Evolutionary conservation across 2,329 filamentous ascomycete species (phyloP).

Genomic region (Fusarium sp.): DNA sequence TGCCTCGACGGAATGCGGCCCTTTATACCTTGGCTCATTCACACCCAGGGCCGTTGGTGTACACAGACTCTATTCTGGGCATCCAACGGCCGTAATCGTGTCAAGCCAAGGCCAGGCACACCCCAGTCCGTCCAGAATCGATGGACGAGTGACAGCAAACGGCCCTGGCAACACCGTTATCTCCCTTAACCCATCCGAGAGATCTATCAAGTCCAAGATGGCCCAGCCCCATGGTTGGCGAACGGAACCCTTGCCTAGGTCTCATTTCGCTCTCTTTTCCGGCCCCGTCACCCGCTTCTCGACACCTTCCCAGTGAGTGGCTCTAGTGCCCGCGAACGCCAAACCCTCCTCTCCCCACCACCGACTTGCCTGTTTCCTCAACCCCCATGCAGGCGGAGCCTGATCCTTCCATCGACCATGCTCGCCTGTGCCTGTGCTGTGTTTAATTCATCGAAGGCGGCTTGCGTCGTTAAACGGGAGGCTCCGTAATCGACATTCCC

Average conservation of each 20-base stretch:
- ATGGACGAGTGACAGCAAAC: conserved; percentile 21
- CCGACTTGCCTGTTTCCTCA: conserved; percentile 40
- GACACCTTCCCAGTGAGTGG: conserved; percentile 45
- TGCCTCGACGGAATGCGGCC: conserved; percentile 33
- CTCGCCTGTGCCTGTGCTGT: conserved; percentile 26
- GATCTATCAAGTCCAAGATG: conserved; percentile 43
- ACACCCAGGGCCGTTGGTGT: conserved; percentile 2
- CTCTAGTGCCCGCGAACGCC: conserved; percentile 35
- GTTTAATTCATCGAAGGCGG: conserved; percentile 44
- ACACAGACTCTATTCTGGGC: conserved; percentile 24
- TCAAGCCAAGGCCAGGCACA: conserved; percentile 7
- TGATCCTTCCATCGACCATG: conserved; percentile 47
- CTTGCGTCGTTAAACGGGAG: conserved; percentile 37
- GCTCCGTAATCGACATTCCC: conserved; percentile 40
- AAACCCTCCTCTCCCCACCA: conserved; percentile 40
- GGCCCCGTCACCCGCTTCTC: conserved; percentile 46
- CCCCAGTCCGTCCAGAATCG: conserved; percentile 5
- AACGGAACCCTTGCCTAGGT: conserved; percentile 40
- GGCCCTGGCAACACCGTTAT: conserved; percentile 35
- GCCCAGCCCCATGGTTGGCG: conserved; percentile 45
- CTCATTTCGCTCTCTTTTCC: conserved; percentile 46
- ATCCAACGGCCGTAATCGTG: conserved; percentile 11
- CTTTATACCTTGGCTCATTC: conserved; percentile 35
- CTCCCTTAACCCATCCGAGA: conserved; percentile 37
- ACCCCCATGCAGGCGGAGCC: conserved; percentile 42